These are phyloP conservation scores for Firmiana major DNA, from an alignment of 345 rosid genomes.

Conservation along the genomic window DNA sequence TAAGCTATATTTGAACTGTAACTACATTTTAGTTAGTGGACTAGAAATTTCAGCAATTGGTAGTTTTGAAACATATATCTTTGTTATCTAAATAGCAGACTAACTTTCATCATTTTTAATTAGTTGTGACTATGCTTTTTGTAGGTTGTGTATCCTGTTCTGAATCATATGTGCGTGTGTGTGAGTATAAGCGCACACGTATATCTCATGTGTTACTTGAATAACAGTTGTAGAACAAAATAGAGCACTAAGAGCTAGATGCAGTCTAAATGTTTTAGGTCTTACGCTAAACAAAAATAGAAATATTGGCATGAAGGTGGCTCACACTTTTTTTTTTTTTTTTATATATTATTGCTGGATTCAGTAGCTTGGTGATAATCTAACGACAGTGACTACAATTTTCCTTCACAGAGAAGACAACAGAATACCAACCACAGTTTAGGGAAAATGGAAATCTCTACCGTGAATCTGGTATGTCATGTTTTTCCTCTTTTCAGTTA, in stretches of 20 bases:
- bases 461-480: constrained; percentile 36
- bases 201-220: background rate
- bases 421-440: constrained; percentile 35
- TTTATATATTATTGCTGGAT: background rate
- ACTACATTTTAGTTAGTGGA: constrained; percentile 8
- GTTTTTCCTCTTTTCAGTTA: background rate
- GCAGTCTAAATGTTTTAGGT: background rate
- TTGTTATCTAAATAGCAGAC: background rate
- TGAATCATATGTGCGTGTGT: background rate
- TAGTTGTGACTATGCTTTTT: background rate
- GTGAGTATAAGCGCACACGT: no score
- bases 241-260: background rate
- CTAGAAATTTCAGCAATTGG: background rate
- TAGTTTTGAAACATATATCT: background rate
- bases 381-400: constrained; percentile 10
- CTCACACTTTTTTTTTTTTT: background rate
- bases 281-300: background rate
- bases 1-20: background rate
- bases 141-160: background rate
- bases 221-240: background rate
- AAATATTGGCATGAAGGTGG: background rate
- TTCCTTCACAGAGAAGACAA: constrained; percentile 38
- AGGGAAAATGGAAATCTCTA: constrained; percentile 28
- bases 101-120: background rate
- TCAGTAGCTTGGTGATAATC: constrained; percentile 3